Base-by-base conservation (phyloP, 1,284 basidiomycete genomes). In the Trametes hirsuta region DNA sequence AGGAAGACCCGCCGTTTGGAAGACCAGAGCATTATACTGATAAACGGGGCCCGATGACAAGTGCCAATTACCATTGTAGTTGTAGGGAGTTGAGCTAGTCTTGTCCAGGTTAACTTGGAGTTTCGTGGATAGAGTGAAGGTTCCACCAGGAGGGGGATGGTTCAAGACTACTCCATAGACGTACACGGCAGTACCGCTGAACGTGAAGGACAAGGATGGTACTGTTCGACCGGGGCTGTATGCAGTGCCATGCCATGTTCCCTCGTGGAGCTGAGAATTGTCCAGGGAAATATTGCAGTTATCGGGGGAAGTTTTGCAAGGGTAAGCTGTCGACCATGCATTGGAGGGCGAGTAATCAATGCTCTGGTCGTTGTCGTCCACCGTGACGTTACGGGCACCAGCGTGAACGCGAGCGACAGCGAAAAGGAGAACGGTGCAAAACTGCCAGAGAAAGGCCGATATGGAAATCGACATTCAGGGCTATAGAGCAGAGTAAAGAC, bases 11-110 rank as follows among this genome's bases (percentile, higher is more conserved):
- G 34, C 21, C 35, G 65, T 69, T 15, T 60, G 60, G 53, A 69
- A 77, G 5, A 77, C 74, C 14, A 64, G 61, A 9, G 73, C 68
- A 54, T 65, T 53, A 59, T 75, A 75, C 11, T 22, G 10, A 11
- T 54, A 6, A 8, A 9, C 9, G 11, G 52, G 14, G 8, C 12
- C n/a, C 4, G 39, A 18, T 40, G 39, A 14, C 1, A 8, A 30
- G 47, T 44, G 9, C 10, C 50, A 55, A 14, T 10, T n/a, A 42
- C 54, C 39, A 15, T 45, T 5, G 37, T 30, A 49, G 5, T 21
- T 40, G 39, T 4, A 4, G 21, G 34, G 47, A 22, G 52, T 52
- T 1, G 14, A 6, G 9, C 47, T 46, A 18, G 18, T 1, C 25
- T 24, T 47, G 18, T 61, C 55, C 3, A 61, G 53, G 44, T 24